Evolutionary conservation across 169 alveolate species (phyloP).

Genomic region (Plasmodium falciparum): DNA sequence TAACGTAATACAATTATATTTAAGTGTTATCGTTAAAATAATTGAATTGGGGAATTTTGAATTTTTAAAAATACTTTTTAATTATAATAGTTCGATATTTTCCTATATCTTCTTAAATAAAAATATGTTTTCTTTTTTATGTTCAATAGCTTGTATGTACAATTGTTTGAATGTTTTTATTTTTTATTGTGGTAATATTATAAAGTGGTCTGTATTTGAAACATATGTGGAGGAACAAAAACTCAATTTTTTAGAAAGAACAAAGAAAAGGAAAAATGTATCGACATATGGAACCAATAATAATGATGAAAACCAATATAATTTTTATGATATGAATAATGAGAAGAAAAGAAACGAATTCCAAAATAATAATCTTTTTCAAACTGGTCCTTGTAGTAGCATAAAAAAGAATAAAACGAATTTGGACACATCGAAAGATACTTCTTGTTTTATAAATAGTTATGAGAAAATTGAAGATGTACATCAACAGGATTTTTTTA

Average conservation of each 20-base stretch:
- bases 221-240: not conserved
- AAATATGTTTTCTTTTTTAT: constrained; percentile 34
- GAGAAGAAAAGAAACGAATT: not conserved
- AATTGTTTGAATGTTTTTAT: constrained; percentile 43
- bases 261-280: constrained; percentile 5
- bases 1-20: constrained; percentile 32
- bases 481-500: not conserved
- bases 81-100: constrained; percentile 56
- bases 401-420: constrained; percentile 1
- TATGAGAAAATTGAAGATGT: not conserved
- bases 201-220: not conserved
- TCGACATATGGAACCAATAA: too few relatives aligned
- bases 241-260: not conserved
- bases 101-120: constrained; percentile 36
- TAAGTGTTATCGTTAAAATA: constrained; percentile 63
- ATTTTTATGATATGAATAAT: not conserved
- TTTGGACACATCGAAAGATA: not conserved
- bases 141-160: constrained; percentile 56
- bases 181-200: constrained; percentile 14
- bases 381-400: too few relatives aligned
- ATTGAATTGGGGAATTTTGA: constrained; percentile 72
- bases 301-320: not conserved
- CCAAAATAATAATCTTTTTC: not conserved
- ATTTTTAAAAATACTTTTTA: constrained; percentile 54
- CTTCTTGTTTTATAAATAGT: not conserved